Percentiles rank a stretch among this genome's conserved stretches.
These are phyloP conservation scores for Baorangia bicolor DNA, from an alignment of 768 basidiomycete species.

Conservation along the genomic window DNA sequence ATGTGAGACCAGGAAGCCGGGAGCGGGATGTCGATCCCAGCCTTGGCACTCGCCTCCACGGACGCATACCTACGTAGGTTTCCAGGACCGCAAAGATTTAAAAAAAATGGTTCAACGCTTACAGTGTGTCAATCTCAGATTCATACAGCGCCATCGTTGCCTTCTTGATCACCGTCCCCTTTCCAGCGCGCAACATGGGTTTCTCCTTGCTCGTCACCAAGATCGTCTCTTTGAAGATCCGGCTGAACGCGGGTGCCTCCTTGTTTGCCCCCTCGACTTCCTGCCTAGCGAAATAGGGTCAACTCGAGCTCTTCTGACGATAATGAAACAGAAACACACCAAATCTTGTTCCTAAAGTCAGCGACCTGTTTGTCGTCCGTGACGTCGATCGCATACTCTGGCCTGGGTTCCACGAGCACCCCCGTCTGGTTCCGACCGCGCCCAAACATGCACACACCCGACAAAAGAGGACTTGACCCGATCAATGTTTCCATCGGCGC, in stretches of 20 bases:
- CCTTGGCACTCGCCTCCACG: conserved; percentile 24
- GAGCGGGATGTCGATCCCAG: conserved; percentile 22
- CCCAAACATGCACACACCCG: conserved; percentile 42
- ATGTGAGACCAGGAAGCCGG: conserved; percentile 24
- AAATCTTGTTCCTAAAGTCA: conserved; percentile 38
- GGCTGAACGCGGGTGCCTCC: conserved; percentile 39
- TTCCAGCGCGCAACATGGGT: conserved; percentile 44
- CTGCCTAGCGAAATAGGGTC: conserved; percentile 24
- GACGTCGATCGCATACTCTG: conserved; percentile 34
- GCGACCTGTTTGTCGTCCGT: conserved; percentile 27
- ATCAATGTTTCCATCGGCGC: conserved; percentile 27
- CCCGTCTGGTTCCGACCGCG: conserved; percentile 30
- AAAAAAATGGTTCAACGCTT: conserved; percentile 1
- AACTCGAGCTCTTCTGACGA: not conserved
- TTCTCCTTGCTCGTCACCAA: conserved; percentile 41
- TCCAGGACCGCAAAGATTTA: not conserved
- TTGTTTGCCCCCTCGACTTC: conserved; percentile 43
- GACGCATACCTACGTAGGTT: conserved; percentile 26
- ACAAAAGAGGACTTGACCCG: conserved; percentile 18
- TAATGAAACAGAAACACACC: conserved; percentile 22
- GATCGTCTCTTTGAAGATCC: conserved; percentile 55
- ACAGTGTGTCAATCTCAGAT: conserved; percentile 48
- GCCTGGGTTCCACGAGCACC: conserved; percentile 33
- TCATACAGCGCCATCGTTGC: conserved; percentile 39
- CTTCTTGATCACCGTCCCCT: conserved; percentile 46